Base-by-base conservation (phyloP, 2,329 filamentous ascomycete species). In the Phoma herbarum region DNA sequence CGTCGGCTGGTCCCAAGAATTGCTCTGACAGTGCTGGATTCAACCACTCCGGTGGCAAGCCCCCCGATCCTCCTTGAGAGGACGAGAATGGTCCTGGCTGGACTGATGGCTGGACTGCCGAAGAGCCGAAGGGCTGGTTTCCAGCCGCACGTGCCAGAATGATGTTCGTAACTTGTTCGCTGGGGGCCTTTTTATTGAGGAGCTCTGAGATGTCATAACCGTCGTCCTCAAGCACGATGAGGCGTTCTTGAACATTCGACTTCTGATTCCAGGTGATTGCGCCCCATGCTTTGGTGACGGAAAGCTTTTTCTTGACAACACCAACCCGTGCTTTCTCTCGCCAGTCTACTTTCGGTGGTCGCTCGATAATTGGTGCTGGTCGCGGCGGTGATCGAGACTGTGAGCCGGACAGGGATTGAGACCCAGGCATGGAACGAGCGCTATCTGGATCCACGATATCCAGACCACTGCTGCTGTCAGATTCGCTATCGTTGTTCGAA, bases 241-340 rank as follows among this genome's bases (percentile, higher is more conserved):
- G 47, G 1, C 57, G 57, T 23, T 60, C 57, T 14, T 37, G 45
- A 2, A 60, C 23, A 7, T 51, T 60, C 1, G 52, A 43, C 23
- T 60, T 60, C 22, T 59, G 49, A 3, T 39, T 57, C 61, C 56
- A 57, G 29, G 61, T 59, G 5, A 46, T 14, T 3, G 37, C 29
- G 29, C 57, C 54, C 57, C 57, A 60, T 1, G n/a, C 44, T 16
- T 57, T 57, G 4, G n/a, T 12, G 2, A 59, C 25, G 9, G 41
- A 53, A 1, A 59, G 46, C 16, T 51, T 51, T 39, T 59, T 59
- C 45, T 35, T 50, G 10, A 11, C 11, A 4, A 59, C 28, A 8
- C 49, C 50, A 1, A 1, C 23, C 11, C 35, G 56, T 3, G 56
- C 45, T 12, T 42, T 53, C 6, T 22, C 11, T 7, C 50, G 47